Percentiles rank a stretch among this genome's conserved stretches.
Conservation (phyloP, 495 filamentous ascomycete genomes). For the Hypoxylon lienhwacheense region DNA sequence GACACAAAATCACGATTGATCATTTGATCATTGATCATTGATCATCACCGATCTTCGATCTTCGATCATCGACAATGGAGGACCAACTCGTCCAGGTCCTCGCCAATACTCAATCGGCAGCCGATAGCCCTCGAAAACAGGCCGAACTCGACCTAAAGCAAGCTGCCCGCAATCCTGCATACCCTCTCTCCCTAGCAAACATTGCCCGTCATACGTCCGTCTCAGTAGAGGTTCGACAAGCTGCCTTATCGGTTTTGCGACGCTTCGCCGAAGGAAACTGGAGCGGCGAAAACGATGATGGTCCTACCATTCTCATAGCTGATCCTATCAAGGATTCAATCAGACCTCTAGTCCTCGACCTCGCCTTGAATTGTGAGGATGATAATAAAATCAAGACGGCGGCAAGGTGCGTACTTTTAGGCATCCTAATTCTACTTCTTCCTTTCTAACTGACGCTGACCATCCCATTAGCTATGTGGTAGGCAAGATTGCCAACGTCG, state of each 20-base stretch:
- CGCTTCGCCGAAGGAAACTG: slow-evolving; percentile 79
- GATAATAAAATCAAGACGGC: slow-evolving; percentile 84
- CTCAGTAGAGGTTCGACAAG: slow-evolving; percentile 73
- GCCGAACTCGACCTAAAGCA: slow-evolving; percentile 76
- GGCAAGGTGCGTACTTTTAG: slow-evolving; percentile 69
- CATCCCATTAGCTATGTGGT: slow-evolving; percentile 67
- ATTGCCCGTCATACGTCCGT: slow-evolving; percentile 75
- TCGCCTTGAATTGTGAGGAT: slow-evolving; percentile 73
- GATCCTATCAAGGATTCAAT: slow-evolving; percentile 74
- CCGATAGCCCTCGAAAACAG: slow-evolving; percentile 69
- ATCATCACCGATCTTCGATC: too few relatives aligned
- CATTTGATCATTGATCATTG: too few relatives aligned
- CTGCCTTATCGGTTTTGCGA: slow-evolving; percentile 77
- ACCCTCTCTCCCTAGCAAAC: slow-evolving; percentile 73
- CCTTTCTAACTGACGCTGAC: slow-evolving; percentile 11
- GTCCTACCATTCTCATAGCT: slow-evolving; percentile 65
- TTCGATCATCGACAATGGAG: slow-evolving; percentile 61
- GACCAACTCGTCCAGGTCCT: slow-evolving; percentile 81
- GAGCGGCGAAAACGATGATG: slow-evolving; percentile 57
- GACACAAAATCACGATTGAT: neutral
- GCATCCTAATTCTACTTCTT: neutral
- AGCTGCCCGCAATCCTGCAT: slow-evolving; percentile 64
- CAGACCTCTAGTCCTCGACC: slow-evolving; percentile 66
- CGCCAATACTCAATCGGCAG: slow-evolving; percentile 72
- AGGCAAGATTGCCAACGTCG: slow-evolving; percentile 89